Percentiles rank a stretch among this genome's conserved stretches.
phyloP scores from a whole-genome alignment of 2,329 filamentous ascomycete species.

The Magnaporthiopsis poae region DNA sequence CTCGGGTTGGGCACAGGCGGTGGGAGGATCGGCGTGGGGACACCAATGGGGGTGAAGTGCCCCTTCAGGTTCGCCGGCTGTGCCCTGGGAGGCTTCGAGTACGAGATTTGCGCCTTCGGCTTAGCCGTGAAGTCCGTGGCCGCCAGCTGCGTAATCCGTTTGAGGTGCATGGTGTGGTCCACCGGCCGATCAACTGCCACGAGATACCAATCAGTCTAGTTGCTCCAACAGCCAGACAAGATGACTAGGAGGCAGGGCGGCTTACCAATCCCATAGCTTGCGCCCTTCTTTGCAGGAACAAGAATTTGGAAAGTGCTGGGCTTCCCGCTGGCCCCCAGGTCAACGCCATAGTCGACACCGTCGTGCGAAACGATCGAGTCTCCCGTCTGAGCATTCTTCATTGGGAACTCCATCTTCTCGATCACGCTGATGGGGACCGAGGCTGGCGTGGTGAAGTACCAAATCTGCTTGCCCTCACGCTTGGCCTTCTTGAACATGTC shows the following conservation, averaged over 20 bases:
- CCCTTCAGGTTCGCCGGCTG: slow-evolving; percentile 60
- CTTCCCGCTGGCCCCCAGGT: slow-evolving; percentile 41
- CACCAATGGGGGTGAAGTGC: slow-evolving; percentile 58
- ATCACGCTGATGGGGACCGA: slow-evolving; percentile 59
- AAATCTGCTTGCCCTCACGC: slow-evolving; percentile 62
- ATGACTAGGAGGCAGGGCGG: slow-evolving; percentile 10
- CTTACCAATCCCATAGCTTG: slow-evolving; percentile 46
- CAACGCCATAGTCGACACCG: slow-evolving; percentile 52
- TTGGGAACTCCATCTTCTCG: slow-evolving; percentile 51
- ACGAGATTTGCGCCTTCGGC: slow-evolving; percentile 18
- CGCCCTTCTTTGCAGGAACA: slow-evolving; percentile 46
- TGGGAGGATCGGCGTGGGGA: slow-evolving; percentile 17
- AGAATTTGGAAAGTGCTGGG: slow-evolving; percentile 48
- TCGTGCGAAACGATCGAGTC: slow-evolving; percentile 51
- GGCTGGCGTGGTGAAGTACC: slow-evolving; percentile 68
- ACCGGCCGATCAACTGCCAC: slow-evolving; percentile 34
- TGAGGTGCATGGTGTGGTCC: slow-evolving; percentile 54
- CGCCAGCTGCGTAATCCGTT: slow-evolving; percentile 50
- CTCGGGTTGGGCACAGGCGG: slow-evolving; percentile 7
- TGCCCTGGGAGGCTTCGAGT: slow-evolving; percentile 44
- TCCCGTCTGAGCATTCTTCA: slow-evolving; percentile 43
- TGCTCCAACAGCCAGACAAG: slow-evolving; percentile 17
- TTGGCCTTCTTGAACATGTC: slow-evolving; percentile 49
- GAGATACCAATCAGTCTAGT: slow-evolving; percentile 17
- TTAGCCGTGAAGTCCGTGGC: slow-evolving; percentile 23